phyloP scores from a whole-genome alignment of 1,139 yeast genomes.

The Blastobotrys arbuscula region DNA sequence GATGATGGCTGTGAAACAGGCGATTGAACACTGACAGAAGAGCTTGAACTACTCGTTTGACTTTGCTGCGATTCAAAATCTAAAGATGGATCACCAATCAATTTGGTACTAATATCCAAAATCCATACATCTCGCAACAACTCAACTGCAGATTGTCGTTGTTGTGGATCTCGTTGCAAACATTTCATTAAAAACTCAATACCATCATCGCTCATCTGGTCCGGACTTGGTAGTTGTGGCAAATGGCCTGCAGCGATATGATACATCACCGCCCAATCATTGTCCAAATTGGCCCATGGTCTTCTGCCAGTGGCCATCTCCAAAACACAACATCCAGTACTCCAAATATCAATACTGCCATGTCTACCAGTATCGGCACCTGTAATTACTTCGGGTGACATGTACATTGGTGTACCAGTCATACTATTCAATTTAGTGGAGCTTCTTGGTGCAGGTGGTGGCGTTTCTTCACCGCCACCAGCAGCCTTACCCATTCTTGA shows the following conservation, averaged over 20 bases:
- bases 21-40: not conserved
- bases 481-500: not conserved
- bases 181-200: slow-evolving; percentile 66
- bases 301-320: slow-evolving; percentile 74
- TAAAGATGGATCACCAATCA: slow-evolving; percentile 11
- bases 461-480: not conserved
- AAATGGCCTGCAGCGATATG: slow-evolving; percentile 94
- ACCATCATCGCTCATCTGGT: slow-evolving; percentile 74
- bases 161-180: slow-evolving; percentile 74
- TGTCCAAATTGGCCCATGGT: slow-evolving; percentile 74
- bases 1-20: not conserved
- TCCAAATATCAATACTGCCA: slow-evolving; percentile 60
- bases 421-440: slow-evolving; percentile 43
- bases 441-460: slow-evolving; percentile 7
- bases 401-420: slow-evolving; percentile 98
- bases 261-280: slow-evolving; percentile 98
- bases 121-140: slow-evolving; percentile 81
- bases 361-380: slow-evolving; percentile 62
- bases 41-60: not conserved
- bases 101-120: slow-evolving; percentile 21
- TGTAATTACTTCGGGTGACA: slow-evolving; percentile 96
- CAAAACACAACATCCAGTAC: slow-evolving; percentile 89
- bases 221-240: slow-evolving; percentile 77
- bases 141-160: slow-evolving; percentile 80
- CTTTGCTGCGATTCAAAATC: not conserved